Evolutionary conservation across 2,329 filamentous ascomycete genomes (phyloP), one percentile per base, ranked within the genome.

Genomic region (Penicillium sp.): DNA sequence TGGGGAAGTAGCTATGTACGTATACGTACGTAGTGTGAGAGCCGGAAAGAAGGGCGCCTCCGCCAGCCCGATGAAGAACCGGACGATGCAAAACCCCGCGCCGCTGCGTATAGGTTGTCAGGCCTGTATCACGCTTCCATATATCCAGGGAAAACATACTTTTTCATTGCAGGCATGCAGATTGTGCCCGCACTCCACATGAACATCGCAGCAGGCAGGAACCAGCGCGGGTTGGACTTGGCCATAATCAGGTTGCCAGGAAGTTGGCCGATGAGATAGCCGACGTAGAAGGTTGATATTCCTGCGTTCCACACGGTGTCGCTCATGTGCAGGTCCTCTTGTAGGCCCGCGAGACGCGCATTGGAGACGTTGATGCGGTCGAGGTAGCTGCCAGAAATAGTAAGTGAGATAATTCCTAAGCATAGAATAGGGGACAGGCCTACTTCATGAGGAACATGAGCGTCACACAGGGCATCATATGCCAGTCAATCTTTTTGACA

Each of bases 281-380:
- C 62, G 17, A 64, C 58, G 19, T 61, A 64, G 50, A 64, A 64
- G 2, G 57, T 51, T 9, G 58, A 67, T 17, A 63, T 63, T 2
- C 63, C 63, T 0, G 60, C 60, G 13, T 57, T 60, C 63, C 63
- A 65, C 19, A 52, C 31, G 2, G 63, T 63, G 30, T 65, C 63
- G 11, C 52, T 45, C 63, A 65, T 65, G 53, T 65, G 56, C 3
- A 65, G 45, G 44, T 65, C 63, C 1, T 45, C 49, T 45, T 65
- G 63, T 52, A 65, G 52, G 3, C n/a, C n/a, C n/a, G n/a, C n/a
- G n/a, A n/a, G n/a, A n/a, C n/a, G n/a, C n/a, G n/a, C n/a, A n/a
- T n/a, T n/a, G n/a, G n/a, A n/a, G n/a, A n/a, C n/a, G n/a, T n/a
- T n/a, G n/a, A n/a, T n/a, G n/a, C n/a, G n/a, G n/a, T n/a, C n/a